Evolutionary conservation across 2,329 filamentous ascomycete genomes (phyloP), one percentile per base, ranked within the genome.

Genomic region (Alternaria sp.): DNA sequence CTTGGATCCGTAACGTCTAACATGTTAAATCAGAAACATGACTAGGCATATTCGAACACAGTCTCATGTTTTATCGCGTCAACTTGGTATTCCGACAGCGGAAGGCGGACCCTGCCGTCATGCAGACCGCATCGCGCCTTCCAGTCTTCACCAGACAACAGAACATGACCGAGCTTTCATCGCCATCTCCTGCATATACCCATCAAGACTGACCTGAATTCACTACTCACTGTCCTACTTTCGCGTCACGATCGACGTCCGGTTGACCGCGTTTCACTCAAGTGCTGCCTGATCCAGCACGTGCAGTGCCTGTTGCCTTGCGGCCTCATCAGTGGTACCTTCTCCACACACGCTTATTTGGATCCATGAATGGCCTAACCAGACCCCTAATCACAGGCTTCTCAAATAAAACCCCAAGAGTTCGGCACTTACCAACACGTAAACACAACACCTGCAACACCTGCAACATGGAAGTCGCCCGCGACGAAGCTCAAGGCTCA

Each of bases 211-310:
- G 30, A 2, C 9, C 32, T 11, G 0, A 22, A 32, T 34, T 28
- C 24, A 46, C n/a, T 22, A 18, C 24, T 20, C 18, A 30, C 39
- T 42, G 11, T 20, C 3, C 26, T 47, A 14, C 26, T 47, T 20
- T 56, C 36, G 36, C 44, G 1, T n/a, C 14, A 4, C 36, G 8
- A 2, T 38, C 7, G 8, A 26, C 38, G 47, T 36, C n/a, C 26
- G 22, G 20, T 26, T 36, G 28, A 43, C 36, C 9, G 34, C 20
- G 14, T 9, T 18, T 14, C 44, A 32, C 28, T 49, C 38, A 14
- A 46, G 52, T 32, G 51, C 44, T 34, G 54, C 48, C 46, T 49
- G 38, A n/a, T 44, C 28, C 34, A 24, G 26, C 46, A 60, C 41
- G 39, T 52, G 42, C 49, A 34, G 24, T 38, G 14, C 7, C 12